These are phyloP conservation scores for Meyerozyma sp. DNA, from an alignment of 1,139 yeast species.

Conservation along the genomic window DNA sequence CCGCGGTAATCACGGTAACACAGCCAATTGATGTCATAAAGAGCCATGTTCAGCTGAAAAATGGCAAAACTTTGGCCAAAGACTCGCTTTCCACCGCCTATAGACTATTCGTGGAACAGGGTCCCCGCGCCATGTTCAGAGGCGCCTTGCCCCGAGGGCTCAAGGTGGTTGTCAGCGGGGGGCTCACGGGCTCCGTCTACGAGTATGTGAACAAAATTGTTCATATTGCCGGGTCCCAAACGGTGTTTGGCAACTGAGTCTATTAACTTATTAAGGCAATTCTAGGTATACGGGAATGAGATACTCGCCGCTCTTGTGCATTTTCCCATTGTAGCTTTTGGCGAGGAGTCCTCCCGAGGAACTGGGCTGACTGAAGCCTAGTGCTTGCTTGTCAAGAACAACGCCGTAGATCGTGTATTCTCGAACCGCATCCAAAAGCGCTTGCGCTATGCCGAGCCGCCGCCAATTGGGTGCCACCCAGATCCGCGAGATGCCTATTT, in stretches of 20 bases:
- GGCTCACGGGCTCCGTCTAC: conserved; percentile 69
- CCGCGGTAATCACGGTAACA: conserved; percentile 69
- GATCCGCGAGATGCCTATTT: conserved; percentile 59
- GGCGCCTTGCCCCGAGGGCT: conserved; percentile 79
- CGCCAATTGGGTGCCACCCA: conserved; percentile 57
- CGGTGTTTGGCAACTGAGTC: conserved; percentile 33
- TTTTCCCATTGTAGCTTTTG: conserved; percentile 41
- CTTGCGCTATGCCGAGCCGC: conserved; percentile 43
- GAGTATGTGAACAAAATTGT: conserved; percentile 52
- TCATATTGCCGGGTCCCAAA: conserved; percentile 42
- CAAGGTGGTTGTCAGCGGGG: conserved; percentile 76
- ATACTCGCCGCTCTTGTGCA: conserved; percentile 44
- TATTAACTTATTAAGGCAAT: background rate
- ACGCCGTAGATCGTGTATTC: conserved; percentile 49
- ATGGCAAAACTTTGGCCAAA: conserved; percentile 55
- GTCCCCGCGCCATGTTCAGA: conserved; percentile 59
- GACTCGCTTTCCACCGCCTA: conserved; percentile 74
- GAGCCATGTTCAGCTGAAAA: conserved; percentile 80
- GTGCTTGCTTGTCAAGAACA: conserved; percentile 28
- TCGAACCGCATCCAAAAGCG: conserved; percentile 37
- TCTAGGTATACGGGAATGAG: conserved; percentile 50
- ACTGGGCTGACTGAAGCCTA: conserved; percentile 74
- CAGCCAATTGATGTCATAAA: conserved; percentile 92
- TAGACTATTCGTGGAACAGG: conserved; percentile 64
- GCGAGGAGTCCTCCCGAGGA: conserved; percentile 57